Conservation (phyloP, 2,329 filamentous ascomycete genomes). For the Arthroderma sp. region DNA sequence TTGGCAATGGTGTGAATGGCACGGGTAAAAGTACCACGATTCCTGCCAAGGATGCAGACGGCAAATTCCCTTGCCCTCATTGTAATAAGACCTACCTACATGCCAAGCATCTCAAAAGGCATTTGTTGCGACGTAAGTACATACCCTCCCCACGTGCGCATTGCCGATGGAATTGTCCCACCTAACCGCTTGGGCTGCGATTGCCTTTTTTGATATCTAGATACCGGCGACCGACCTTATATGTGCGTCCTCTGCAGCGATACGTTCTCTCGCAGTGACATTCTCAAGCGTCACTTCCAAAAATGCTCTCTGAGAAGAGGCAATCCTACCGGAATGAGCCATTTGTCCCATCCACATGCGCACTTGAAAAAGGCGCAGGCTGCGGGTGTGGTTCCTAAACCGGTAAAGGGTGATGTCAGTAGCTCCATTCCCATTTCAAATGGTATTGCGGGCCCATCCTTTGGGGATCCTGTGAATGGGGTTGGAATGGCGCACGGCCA, state of each 20-base stretch:
- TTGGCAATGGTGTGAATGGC: slow-evolving; percentile 47
- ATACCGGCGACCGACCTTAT: slow-evolving; percentile 95
- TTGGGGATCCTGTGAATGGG: slow-evolving; percentile 31
- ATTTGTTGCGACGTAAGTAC: slow-evolving; percentile 84
- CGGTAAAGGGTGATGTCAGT: slow-evolving; percentile 34
- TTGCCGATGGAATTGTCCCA: no score
- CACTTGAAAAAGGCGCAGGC: slow-evolving; percentile 62
- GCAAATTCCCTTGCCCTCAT: slow-evolving; percentile 95
- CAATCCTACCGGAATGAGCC: slow-evolving; percentile 87
- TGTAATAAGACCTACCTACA: slow-evolving; percentile 98
- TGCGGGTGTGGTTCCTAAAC: slow-evolving; percentile 29
- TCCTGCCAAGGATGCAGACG: slow-evolving; percentile 88
- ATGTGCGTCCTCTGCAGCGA: slow-evolving; percentile 97
- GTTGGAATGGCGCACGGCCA: slow-evolving; percentile 24
- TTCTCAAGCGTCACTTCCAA: slow-evolving; percentile 96
- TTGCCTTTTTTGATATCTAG: slow-evolving; percentile 33
- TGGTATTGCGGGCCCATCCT: slow-evolving; percentile 30
- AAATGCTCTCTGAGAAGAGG: slow-evolving; percentile 95
- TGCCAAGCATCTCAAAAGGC: slow-evolving; percentile 92
- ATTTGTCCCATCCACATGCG: slow-evolving; percentile 82
- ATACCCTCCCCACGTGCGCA: neutral
- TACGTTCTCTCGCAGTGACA: slow-evolving; percentile 95
- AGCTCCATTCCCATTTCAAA: slow-evolving; percentile 30
- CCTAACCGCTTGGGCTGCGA: no score
- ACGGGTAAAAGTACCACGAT: slow-evolving; percentile 68